Base-by-base conservation (phyloP, 2,329 filamentous ascomycete species). In the Pyrenophora tritici-repentis region DNA sequence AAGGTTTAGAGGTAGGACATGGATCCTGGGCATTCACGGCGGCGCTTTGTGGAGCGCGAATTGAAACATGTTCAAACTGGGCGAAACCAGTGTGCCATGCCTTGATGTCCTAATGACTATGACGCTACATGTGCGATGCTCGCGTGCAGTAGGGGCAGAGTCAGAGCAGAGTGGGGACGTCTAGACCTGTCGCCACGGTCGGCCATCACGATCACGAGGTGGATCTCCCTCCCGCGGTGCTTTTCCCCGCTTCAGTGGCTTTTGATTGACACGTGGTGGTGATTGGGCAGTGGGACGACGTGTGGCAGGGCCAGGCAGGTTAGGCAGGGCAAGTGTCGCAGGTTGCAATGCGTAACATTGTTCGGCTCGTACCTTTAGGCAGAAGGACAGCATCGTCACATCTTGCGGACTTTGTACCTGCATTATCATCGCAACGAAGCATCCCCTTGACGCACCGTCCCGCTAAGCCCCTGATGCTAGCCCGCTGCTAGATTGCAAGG, bases 381-480 rank as follows among this genome's bases (percentile, higher is more conserved):
- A 53, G 33, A 37, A 2, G 44, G 18, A 12, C 14, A 17, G 10
- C 29, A 16, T 18, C 16, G 24, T 32, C 32, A 13, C 36, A 26
- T 44, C 16, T 45, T 18, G 16, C 4, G 10, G 26, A 29, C 9
- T 13, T 22, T 26, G 56, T 58, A 53, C 58, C 56, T 61, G 58
- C 58, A 54, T 58, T 49, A 29, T 37, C 44, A 46, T 42, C 33
- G 41, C 43, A 33, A 40, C 50, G 51, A 58, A 55, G 56, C 56
- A 58, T 47, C 37, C 17, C 45, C 45, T 52, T 49, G 47, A 51
- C 55, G 36, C 50, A 58, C 53, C 44, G 42, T 53, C 58, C 47
- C 58, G 53, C 48, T 32, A n/a, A 47, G 31, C 56, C 58, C 58
- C 58, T 61, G 53, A 59, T 58, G 49, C 57, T 53, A 57, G 58